Percentiles rank a stretch among this genome's conserved stretches.
These are phyloP conservation scores for Sphaerobolus stellatus DNA, from an alignment of 1,284 basidiomycete species.

Conservation along the genomic window DNA sequence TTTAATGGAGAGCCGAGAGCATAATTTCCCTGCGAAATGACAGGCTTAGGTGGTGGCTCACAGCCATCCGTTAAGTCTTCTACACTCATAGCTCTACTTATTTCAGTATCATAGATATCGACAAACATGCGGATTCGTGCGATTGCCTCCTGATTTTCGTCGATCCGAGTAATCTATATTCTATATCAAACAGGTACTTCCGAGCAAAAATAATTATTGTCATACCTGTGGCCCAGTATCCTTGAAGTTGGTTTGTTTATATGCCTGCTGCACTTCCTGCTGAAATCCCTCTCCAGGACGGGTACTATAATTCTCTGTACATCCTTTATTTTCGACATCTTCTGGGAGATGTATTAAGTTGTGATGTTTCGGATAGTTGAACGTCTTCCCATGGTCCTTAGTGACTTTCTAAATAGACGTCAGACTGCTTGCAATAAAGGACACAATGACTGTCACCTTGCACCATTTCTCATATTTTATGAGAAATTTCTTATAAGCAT, in stretches of 20 bases:
- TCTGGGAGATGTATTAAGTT: not conserved
- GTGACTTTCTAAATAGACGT: not conserved
- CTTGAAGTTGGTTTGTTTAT: not conserved
- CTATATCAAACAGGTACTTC: not conserved
- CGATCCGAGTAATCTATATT: not conserved
- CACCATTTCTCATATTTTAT: not conserved
- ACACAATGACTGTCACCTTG: not conserved
- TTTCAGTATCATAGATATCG: no score
- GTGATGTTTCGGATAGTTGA: not conserved
- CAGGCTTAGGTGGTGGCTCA: no score
- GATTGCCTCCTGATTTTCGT: not conserved
- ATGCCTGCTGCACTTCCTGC: not conserved
- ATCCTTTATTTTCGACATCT: not conserved
- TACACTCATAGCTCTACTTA: no score
- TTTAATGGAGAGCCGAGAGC: no score
- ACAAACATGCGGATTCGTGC: not conserved
- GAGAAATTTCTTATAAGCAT: no score
- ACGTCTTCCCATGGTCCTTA: not conserved
- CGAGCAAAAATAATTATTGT: not conserved
- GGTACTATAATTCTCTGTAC: not conserved
- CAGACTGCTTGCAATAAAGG: not conserved
- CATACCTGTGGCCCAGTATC: not conserved
- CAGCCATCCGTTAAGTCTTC: no score
- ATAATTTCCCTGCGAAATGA: no score
- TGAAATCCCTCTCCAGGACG: not conserved